Conservation (phyloP, 176 grass and related monocot species). For the Carex littledalei region DNA sequence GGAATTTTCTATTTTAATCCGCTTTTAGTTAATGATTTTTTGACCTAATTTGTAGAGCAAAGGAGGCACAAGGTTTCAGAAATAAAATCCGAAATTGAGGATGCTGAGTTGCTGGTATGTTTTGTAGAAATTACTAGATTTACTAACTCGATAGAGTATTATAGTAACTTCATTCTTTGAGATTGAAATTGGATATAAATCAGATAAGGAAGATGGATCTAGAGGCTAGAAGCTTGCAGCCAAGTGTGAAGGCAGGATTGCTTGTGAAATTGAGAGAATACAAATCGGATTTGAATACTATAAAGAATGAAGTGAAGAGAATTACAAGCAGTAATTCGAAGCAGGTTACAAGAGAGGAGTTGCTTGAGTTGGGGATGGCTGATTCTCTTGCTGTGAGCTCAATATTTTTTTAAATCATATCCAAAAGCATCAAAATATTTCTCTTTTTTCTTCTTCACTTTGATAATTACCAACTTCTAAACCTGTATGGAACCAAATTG, state of each 20-base stretch:
- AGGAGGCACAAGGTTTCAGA: constrained; percentile 78
- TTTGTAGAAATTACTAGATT: not conserved
- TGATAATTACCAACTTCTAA: not conserved
- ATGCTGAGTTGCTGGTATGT: constrained; percentile 81
- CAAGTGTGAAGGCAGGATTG: constrained; percentile 66
- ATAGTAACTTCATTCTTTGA: not conserved
- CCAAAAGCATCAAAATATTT: not conserved
- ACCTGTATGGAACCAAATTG: not conserved
- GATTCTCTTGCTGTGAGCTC: constrained; percentile 53
- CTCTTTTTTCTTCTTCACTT: not conserved
- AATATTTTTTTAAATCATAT: not conserved
- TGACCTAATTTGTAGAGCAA: constrained; percentile 45
- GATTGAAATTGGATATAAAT: not conserved
- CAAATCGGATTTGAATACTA: constrained; percentile 79
- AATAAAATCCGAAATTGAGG: constrained; percentile 69
- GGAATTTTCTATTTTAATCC: constrained; percentile 23
- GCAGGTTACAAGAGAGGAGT: constrained; percentile 67
- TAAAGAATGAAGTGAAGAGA: constrained; percentile 81
- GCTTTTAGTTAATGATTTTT: not conserved
- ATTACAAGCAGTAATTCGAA: constrained; percentile 51
- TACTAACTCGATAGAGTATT: not conserved
- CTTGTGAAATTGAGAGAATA: constrained; percentile 86
- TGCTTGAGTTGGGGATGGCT: constrained; percentile 80
- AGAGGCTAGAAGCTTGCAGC: constrained; percentile 82
- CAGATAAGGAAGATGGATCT: constrained; percentile 92